Conservation (phyloP, 306 rosid genomes). For the Hippophae gyantsensis region DNA sequence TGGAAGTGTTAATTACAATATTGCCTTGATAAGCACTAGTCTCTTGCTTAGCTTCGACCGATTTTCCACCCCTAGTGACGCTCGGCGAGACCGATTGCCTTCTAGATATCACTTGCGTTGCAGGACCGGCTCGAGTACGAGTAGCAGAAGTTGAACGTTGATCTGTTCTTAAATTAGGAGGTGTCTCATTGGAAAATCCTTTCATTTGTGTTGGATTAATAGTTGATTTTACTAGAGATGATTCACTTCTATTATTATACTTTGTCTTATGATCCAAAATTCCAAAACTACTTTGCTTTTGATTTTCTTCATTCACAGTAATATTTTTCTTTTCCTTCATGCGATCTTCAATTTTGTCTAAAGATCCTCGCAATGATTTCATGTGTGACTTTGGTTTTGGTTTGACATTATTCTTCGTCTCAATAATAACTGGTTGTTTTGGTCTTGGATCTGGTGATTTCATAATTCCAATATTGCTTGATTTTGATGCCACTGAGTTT, state of each 20-base stretch:
- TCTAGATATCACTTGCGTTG: conserved; percentile 3
- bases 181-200: conserved; percentile 41
- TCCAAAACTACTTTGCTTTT: neutral
- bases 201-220: conserved; percentile 18
- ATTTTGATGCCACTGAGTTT: conserved; percentile 28
- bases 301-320: no score
- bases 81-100: conserved; percentile 57
- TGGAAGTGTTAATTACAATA: neutral
- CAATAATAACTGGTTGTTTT: conserved; percentile 1
- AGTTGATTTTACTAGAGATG: conserved; percentile 44
- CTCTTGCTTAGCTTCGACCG: conserved; percentile 3
- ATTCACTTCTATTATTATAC: conserved; percentile 32
- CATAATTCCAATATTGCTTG: conserved; percentile 19
- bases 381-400: no score
- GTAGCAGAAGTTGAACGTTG: conserved; percentile 39
- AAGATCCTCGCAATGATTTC: neutral
- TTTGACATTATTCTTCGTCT: no score
- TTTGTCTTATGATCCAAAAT: conserved; percentile 2
- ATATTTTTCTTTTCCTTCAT: no score
- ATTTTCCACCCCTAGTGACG: conserved; percentile 37
- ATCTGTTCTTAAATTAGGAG: conserved; percentile 48
- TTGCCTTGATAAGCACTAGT: conserved; percentile 1
- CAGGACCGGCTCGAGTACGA: conserved; percentile 27
- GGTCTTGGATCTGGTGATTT: conserved; percentile 24
- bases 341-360: neutral